These are phyloP conservation scores for Colletotrichum tofieldiae DNA, from an alignment of 2,329 filamentous ascomycete genomes.

Conservation along the genomic window DNA sequence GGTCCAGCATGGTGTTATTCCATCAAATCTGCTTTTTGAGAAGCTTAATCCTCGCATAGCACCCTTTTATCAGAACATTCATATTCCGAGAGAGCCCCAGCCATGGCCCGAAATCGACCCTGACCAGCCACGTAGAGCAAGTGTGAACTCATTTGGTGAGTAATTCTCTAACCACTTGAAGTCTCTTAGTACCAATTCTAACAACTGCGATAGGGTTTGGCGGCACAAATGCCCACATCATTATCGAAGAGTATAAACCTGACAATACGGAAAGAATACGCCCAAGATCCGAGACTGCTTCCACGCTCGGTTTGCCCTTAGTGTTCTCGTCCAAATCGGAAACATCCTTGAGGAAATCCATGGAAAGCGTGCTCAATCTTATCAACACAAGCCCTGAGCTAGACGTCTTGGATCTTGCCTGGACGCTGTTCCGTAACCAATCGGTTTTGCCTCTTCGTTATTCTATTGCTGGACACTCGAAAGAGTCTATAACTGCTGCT, in stretches of 20 bases:
- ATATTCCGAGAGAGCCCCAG: not conserved
- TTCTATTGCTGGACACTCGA: not conserved
- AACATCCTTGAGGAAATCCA: not conserved
- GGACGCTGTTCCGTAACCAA: not conserved
- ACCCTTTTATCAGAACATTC: slow-evolving; percentile 40
- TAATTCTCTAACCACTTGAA: not conserved
- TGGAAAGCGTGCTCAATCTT: slow-evolving; percentile 6
- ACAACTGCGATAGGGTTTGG: slow-evolving; percentile 1
- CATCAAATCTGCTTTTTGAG: slow-evolving; percentile 52
- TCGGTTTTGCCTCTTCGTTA: not conserved
- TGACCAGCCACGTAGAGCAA: not conserved
- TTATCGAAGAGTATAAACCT: slow-evolving; percentile 1
- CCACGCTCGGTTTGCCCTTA: not conserved
- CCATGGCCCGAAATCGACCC: not conserved
- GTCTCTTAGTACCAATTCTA: no score
- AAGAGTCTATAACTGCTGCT: not conserved
- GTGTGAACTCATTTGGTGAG: not conserved
- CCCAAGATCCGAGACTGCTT: no score
- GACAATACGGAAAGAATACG: not conserved
- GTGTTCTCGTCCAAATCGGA: slow-evolving; percentile 20
- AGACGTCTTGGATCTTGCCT: slow-evolving; percentile 4
- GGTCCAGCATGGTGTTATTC: slow-evolving; percentile 44
- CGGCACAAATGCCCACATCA: slow-evolving; percentile 25
- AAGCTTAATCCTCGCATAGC: slow-evolving; percentile 48
- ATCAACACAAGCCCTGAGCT: not conserved